Base-by-base conservation (phyloP, 805 yeast species). In the Metschnikowia vanudenii region DNA sequence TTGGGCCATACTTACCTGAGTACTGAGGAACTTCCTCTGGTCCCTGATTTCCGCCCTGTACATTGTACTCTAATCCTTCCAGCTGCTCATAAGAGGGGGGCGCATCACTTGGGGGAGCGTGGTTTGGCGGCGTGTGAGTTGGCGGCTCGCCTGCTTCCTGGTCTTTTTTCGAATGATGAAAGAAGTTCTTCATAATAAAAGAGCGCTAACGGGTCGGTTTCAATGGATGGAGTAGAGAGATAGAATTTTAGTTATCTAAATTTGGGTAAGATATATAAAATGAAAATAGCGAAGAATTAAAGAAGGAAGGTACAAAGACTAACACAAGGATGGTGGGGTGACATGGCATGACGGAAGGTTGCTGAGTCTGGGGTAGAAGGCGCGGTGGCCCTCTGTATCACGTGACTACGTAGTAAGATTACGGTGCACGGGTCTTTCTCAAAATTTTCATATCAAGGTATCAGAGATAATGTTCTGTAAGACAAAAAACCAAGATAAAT, bases 81-180 rank as follows among this genome's bases (percentile, higher is more conserved):
- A 52, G 54, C 43, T 55, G 54, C 28, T 47, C 52, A 28, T 55
- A 55, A 3, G 56, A 47, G 6, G 59, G 58, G 11, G 56, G 58
- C n/a, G 19, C 34, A 24, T 39, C 42, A 9, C 30, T 9, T 9
- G 59, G 58, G 11, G 56, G 58, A 12, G 19, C 34, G 18, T 39
- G 36, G 4, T 18, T 9, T 9, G n/a, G n/a, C n/a, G n/a, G n/a
- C n/a, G n/a, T n/a, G n/a, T n/a, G n/a, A n/a, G n/a, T n/a, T n/a
- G 28, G 37, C 33, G 33, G 37, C 42, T 28, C 38, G 31, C 35
- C 47, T 11, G 22, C 20, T n/a, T 41, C 45, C 17, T 18, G 31
- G n/a, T 41, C 36, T n/a, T 31, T 16, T 9, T 35, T 30, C 16
- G n/a, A 17, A 18, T 39, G 43, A 13, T 40, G 20, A 20, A 38